Evolutionary conservation across 1,284 basidiomycete genomes (phyloP).

Genomic region (Cutaneotrichosporon mucoides): DNA sequence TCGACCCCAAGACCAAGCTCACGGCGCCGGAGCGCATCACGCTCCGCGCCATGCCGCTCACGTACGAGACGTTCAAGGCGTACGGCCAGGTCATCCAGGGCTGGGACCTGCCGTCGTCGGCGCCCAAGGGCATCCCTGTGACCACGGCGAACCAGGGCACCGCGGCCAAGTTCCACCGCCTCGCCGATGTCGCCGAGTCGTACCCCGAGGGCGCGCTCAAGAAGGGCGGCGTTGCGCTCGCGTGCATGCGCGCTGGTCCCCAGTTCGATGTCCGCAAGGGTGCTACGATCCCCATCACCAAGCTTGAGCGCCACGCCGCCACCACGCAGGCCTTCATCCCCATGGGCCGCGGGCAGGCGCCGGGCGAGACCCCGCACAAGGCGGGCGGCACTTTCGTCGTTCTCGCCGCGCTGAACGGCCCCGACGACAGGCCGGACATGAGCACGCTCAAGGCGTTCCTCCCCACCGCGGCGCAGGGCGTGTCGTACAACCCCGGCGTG

Average conservation of each 20-base stretch:
- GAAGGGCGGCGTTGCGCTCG: conserved; percentile 56
- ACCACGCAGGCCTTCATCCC: conserved; percentile 78
- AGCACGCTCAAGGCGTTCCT: conserved; percentile 71
- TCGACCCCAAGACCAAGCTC: conserved; percentile 11
- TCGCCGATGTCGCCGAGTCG: conserved; percentile 61
- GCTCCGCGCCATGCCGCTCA: conserved; percentile 63
- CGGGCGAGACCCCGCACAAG: conserved; percentile 51
- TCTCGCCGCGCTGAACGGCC: conserved; percentile 69
- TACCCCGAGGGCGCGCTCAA: conserved; percentile 57
- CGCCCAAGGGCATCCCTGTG: conserved; percentile 60
- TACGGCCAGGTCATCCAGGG: conserved; percentile 87
- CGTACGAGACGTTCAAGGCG: conserved; percentile 73
- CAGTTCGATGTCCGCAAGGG: conserved; percentile 48
- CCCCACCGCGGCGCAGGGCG: conserved; percentile 71
- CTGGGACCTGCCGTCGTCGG: conserved; percentile 43
- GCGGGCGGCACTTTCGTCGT: conserved; percentile 65
- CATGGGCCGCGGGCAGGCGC: conserved; percentile 58
- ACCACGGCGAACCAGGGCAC: conserved; percentile 73
- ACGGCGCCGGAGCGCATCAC: conserved; percentile 13
- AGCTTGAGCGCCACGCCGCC: conserved; percentile 42
- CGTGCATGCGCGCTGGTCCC: conserved; percentile 64
- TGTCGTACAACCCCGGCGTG: conserved; percentile 71
- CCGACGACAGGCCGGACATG: conserved; percentile 71
- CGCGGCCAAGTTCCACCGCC: conserved; percentile 83
- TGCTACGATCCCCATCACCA: conserved; percentile 52